Percentiles rank a stretch among this genome's conserved stretches.
Evolutionary conservation across 2,329 filamentous ascomycete species (phyloP).

Genomic region (Neonectria sp.): DNA sequence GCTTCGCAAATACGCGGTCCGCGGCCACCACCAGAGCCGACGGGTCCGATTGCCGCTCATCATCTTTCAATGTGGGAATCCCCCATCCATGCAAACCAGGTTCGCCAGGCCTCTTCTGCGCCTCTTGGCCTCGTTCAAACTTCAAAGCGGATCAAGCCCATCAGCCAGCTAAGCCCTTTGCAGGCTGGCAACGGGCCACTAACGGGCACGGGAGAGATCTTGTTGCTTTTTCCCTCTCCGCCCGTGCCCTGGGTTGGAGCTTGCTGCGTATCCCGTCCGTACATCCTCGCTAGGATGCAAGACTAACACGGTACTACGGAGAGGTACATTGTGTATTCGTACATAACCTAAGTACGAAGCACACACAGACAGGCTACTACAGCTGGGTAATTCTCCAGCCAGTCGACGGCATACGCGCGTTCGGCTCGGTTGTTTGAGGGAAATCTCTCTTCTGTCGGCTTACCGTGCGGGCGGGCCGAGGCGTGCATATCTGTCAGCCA

Average conservation of each 20-base stretch:
- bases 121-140: conserved; percentile 7
- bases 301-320: not conserved
- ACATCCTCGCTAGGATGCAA: conserved; percentile 2
- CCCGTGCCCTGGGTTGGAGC: not conserved
- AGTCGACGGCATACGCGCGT: too few species aligned
- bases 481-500: conserved; percentile 3
- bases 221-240: conserved; percentile 28
- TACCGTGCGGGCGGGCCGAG: conserved; percentile 27
- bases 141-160: conserved; percentile 14
- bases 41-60: conserved; percentile 1
- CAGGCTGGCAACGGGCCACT: conserved; percentile 27
- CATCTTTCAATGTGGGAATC: conserved; percentile 24
- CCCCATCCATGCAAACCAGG: conserved; percentile 27
- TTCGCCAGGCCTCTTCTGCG: conserved; percentile 8
- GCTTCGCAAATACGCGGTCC: not conserved
- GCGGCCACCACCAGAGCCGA: conserved; percentile 3
- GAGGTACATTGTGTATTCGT: conserved; percentile 13
- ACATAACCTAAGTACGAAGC: too few species aligned
- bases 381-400: too few species aligned
- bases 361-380: too few species aligned
- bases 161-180: conserved; percentile 26
- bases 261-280: conserved; percentile 3
- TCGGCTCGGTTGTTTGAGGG: conserved; percentile 1
- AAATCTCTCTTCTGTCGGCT: conserved; percentile 4
- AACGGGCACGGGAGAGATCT: conserved; percentile 29